Evolutionary conservation across 129 eudicot genomes (phyloP).

Genomic region (Helianthus annuus): HanXRQr2.0-SUNRISE NC_035445.2:167802517-167803016

Average conservation of each 20-base stretch:
- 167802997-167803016: too few relatives aligned
- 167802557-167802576: slow-evolving; percentile 66
- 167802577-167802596: slow-evolving; percentile 90
- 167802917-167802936: neutral
- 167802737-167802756: slow-evolving; percentile 39
- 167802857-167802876: slow-evolving; percentile 8
- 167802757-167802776: slow-evolving; percentile 48
- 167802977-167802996: too few relatives aligned
- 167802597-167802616: slow-evolving; percentile 96
- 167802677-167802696: slow-evolving; percentile 76
- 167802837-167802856: slow-evolving; percentile 26
- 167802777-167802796: slow-evolving; percentile 49
- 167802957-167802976: neutral
- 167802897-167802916: neutral
- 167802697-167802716: slow-evolving; percentile 24
- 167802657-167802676: slow-evolving; percentile 77
- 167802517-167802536: slow-evolving; percentile 77
- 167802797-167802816: slow-evolving; percentile 65
- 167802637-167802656: slow-evolving; percentile 88
- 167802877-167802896: neutral
- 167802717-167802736: slow-evolving; percentile 39
- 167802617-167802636: slow-evolving; percentile 79
- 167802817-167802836: slow-evolving; percentile 8
- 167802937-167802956: neutral
- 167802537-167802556: slow-evolving; percentile 68